Conservation (phyloP, 345 rosid species). For the Linum usitatissimum region DNA sequence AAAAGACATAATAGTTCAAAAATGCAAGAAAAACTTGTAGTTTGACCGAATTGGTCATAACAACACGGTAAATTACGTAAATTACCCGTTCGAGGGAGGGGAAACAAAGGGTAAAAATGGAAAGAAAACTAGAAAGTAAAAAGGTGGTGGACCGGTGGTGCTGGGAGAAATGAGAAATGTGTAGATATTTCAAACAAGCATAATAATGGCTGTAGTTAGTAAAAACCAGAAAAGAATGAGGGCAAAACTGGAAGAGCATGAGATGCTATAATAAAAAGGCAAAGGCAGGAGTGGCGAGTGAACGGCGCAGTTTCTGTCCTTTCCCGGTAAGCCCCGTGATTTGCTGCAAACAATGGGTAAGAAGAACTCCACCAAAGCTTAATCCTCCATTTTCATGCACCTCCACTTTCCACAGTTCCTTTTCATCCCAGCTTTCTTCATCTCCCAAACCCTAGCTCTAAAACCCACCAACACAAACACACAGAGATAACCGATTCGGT, state of each 20-base stretch:
- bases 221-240: neutral
- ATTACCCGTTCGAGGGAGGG: no score
- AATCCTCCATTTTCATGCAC: neutral
- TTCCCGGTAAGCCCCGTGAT: slow-evolving; percentile 41
- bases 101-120: neutral
- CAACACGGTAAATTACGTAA: no score
- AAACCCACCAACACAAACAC: neutral
- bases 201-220: slow-evolving; percentile 5
- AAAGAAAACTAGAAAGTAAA: neutral
- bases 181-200: neutral
- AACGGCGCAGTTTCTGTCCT: slow-evolving; percentile 34
- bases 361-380: slow-evolving; percentile 2
- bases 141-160: neutral
- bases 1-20: no score
- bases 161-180: neutral
- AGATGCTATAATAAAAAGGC: slow-evolving; percentile 13
- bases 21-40: no score
- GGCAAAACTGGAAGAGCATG: slow-evolving; percentile 10
- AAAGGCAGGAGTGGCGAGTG: neutral
- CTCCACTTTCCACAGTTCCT: slow-evolving; percentile 1
- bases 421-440: neutral
- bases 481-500: neutral
- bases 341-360: slow-evolving; percentile 24
- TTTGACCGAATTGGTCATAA: no score
- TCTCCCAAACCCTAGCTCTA: no score